Conservation (phyloP, 2,329 filamentous ascomycete genomes). For the Corniculantispora saksenae region DNA sequence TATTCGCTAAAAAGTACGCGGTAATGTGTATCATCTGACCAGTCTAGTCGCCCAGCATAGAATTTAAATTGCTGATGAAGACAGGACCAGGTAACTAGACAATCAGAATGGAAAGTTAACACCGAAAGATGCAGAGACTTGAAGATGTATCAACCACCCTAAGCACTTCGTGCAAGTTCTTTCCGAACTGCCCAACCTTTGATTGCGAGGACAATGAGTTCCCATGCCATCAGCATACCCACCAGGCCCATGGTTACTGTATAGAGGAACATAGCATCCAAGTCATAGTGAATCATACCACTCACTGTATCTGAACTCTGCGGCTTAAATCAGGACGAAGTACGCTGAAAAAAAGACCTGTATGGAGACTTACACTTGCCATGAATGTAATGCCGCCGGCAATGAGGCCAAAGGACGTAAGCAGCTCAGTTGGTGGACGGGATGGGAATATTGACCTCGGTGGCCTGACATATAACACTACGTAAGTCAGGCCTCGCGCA, state of each 20-base stretch:
- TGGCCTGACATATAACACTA: constrained; percentile 76
- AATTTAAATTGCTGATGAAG: not conserved
- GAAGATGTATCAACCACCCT: not conserved
- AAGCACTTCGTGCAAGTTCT: constrained; percentile 31
- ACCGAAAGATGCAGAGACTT: too few relatives aligned
- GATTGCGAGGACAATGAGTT: constrained; percentile 73
- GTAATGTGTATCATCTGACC: not conserved
- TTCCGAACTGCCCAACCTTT: constrained; percentile 79
- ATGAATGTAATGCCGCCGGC: constrained; percentile 90
- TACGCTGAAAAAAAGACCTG: not conserved
- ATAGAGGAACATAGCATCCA: constrained; percentile 93
- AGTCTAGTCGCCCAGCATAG: not conserved
- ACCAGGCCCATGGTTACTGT: constrained; percentile 84
- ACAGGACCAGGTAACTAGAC: too few relatives aligned
- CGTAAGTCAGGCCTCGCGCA: constrained; percentile 76
- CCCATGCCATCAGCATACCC: constrained; percentile 82
- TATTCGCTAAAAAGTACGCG: not conserved
- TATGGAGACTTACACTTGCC: constrained; percentile 68
- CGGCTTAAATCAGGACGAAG: constrained; percentile 23
- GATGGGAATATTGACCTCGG: constrained; percentile 79
- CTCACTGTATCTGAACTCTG: constrained; percentile 74
- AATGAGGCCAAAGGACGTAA: constrained; percentile 83
- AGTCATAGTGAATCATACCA: constrained; percentile 72
- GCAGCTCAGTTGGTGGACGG: constrained; percentile 85
- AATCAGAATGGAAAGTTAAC: not conserved